Conservation (phyloP, 306 rosid genomes). For the Vigna radiata region DNA sequence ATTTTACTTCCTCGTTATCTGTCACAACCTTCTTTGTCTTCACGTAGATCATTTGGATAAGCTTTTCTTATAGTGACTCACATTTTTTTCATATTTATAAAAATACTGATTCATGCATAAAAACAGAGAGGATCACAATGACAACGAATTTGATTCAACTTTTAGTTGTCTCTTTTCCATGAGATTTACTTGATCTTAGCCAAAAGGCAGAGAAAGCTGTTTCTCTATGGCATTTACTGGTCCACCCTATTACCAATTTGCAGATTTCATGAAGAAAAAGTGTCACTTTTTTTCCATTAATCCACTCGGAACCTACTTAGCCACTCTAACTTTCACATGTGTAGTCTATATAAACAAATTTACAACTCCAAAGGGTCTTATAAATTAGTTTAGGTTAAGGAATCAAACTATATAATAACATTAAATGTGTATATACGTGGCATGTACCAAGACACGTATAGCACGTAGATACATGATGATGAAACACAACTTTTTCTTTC, state of each 20-base stretch:
- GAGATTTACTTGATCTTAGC: background rate
- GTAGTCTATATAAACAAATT: background rate
- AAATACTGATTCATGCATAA: background rate
- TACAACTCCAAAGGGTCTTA: background rate
- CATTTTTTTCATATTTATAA: too few species aligned
- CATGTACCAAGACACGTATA: background rate
- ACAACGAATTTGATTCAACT: background rate
- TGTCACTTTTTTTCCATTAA: background rate
- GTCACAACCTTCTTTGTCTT: background rate
- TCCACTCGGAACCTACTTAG: background rate
- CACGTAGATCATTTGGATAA: background rate
- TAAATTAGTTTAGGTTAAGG: too few species aligned
- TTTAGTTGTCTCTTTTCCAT: conserved; percentile 2
- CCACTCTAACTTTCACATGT: conserved; percentile 7
- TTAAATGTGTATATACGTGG: background rate
- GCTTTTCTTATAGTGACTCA: conserved; percentile 1
- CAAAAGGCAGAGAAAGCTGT: too few species aligned
- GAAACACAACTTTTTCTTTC: background rate
- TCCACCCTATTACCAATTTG: background rate
- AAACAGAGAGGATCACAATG: background rate
- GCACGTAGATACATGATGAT: background rate
- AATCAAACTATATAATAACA: too few species aligned
- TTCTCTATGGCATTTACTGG: background rate
- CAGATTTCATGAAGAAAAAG: background rate
- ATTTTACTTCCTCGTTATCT: background rate